Evolutionary conservation across 2,329 filamentous ascomycete genomes (phyloP).

Genomic region (Aspergillus nomiae): DNA sequence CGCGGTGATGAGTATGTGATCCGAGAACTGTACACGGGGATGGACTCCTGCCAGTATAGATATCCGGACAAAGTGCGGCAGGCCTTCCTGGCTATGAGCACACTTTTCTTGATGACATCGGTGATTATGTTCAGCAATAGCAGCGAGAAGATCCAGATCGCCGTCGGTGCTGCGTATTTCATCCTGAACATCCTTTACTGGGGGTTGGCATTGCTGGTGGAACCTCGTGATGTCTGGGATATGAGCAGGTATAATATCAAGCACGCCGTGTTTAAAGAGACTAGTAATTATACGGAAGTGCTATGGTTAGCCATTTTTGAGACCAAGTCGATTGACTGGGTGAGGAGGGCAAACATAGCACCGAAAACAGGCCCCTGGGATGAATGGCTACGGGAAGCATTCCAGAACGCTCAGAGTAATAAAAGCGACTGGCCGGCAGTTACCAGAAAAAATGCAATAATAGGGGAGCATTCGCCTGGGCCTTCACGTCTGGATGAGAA

Average conservation of each 20-base stretch:
- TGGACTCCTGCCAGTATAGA: conserved; percentile 62
- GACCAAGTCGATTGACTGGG: conserved; percentile 57
- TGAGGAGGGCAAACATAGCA: conserved; percentile 53
- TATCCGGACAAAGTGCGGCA: conserved; percentile 48
- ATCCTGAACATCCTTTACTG: conserved; percentile 63
- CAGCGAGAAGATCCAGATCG: conserved; percentile 61
- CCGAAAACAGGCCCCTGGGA: conserved; percentile 57
- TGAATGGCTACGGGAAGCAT: conserved; percentile 49
- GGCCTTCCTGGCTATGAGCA: conserved; percentile 59
- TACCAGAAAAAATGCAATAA: not conserved
- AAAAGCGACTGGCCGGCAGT: not conserved
- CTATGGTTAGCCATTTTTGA: conserved; percentile 63
- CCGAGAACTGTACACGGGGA: conserved; percentile 64
- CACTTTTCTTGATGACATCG: conserved; percentile 62
- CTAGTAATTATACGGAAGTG: conserved; percentile 34
- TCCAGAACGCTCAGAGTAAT: not conserved
- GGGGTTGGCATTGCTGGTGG: conserved; percentile 55
- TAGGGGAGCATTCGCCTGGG: not conserved
- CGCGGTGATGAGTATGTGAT: conserved; percentile 62
- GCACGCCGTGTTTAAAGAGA: rapidly evolving
- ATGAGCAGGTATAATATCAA: conserved; percentile 28
- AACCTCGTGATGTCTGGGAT: conserved; percentile 56
- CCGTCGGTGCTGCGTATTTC: conserved; percentile 61
- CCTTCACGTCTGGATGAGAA: too few species aligned
- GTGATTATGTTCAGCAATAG: conserved; percentile 65